Percentiles rank a stretch among this genome's conserved stretches.
These are phyloP conservation scores for Mycosphaerella sp. DNA, from an alignment of 2,329 filamentous ascomycete species.

Conservation along the genomic window DNA sequence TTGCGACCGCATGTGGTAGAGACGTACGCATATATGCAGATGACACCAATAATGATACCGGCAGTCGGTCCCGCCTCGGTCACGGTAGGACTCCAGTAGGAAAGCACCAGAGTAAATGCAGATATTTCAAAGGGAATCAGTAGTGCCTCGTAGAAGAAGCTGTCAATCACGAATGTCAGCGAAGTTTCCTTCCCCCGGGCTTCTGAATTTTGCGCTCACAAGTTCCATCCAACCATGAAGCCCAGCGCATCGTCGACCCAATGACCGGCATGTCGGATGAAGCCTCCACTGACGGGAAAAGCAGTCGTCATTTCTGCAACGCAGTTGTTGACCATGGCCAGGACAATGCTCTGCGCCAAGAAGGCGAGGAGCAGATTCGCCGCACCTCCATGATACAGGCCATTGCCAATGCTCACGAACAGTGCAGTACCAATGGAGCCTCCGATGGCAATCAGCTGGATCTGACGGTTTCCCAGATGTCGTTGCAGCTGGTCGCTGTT, in stretches of 20 bases:
- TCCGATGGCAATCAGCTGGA: constrained; percentile 35
- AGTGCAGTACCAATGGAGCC: constrained; percentile 32
- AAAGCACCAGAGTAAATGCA: constrained; percentile 37
- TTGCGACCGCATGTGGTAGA: neutral
- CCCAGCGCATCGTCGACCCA: constrained; percentile 60
- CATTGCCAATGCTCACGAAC: constrained; percentile 49
- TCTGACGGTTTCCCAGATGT: constrained; percentile 31
- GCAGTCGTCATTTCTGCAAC: constrained; percentile 59
- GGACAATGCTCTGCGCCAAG: constrained; percentile 48
- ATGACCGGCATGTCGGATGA: constrained; percentile 57
- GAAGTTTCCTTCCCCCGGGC: neutral
- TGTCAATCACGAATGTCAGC: neutral
- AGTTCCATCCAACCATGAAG: constrained; percentile 41
- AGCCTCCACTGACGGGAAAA: constrained; percentile 58
- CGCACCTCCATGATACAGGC: constrained; percentile 46
- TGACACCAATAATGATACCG: constrained; percentile 36
- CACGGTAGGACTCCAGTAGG: constrained; percentile 39
- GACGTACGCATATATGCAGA: constrained; percentile 39
- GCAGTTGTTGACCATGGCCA: constrained; percentile 58
- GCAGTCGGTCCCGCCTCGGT: constrained; percentile 34
- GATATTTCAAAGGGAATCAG: constrained; percentile 50
- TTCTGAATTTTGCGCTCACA: constrained; percentile 9
- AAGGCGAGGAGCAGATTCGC: constrained; percentile 54
- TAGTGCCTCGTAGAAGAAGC: constrained; percentile 43
- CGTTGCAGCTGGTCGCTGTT: constrained; percentile 30